These are phyloP conservation scores for Singerocomus rubriflavus DNA, from an alignment of 1,284 basidiomycete genomes.

Conservation along the genomic window DNA sequence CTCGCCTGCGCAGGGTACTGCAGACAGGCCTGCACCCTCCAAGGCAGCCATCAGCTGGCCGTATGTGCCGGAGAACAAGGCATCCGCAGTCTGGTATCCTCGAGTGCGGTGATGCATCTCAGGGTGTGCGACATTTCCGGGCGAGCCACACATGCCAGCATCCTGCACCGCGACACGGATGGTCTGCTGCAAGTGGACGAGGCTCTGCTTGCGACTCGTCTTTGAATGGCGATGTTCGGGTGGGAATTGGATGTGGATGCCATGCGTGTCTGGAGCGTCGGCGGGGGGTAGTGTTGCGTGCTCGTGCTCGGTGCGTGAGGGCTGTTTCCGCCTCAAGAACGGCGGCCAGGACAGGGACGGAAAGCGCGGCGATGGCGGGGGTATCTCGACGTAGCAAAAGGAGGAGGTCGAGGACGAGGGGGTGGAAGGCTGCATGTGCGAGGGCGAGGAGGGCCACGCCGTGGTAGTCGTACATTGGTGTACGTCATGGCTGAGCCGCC, in stretches of 20 bases:
- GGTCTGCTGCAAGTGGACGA: conserved; percentile 38
- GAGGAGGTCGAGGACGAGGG: conserved; percentile 26
- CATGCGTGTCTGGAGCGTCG: conserved; percentile 15
- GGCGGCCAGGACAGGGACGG: conserved; percentile 15
- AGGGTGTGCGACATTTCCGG: conserved; percentile 14
- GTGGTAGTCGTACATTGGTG: too few species aligned
- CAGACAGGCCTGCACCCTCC: conserved; percentile 40
- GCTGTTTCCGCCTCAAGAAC: too few species aligned
- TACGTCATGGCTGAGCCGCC: too few species aligned
- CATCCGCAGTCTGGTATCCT: conserved; percentile 23
- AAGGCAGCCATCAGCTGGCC: conserved; percentile 47
- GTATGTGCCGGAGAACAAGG: conserved; percentile 48
- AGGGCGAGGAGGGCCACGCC: too few species aligned
- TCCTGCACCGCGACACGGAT: conserved; percentile 45
- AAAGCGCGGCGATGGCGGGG: conserved; percentile 12
- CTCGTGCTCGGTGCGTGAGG: too few species aligned
- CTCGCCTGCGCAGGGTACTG: conserved; percentile 37
- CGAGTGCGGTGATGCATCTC: conserved; percentile 17
- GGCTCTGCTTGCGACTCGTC: conserved; percentile 31
- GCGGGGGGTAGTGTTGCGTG: conserved; percentile 1
- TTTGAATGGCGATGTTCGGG: conserved; percentile 3
- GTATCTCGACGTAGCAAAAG: conserved; percentile 26
- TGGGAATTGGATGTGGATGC: conserved; percentile 41
- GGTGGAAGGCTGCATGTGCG: background rate
- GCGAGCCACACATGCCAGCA: conserved; percentile 46